Evolutionary conservation across 164 flowering plant species (phyloP).

Genomic region (Vitis riparia): DNA sequence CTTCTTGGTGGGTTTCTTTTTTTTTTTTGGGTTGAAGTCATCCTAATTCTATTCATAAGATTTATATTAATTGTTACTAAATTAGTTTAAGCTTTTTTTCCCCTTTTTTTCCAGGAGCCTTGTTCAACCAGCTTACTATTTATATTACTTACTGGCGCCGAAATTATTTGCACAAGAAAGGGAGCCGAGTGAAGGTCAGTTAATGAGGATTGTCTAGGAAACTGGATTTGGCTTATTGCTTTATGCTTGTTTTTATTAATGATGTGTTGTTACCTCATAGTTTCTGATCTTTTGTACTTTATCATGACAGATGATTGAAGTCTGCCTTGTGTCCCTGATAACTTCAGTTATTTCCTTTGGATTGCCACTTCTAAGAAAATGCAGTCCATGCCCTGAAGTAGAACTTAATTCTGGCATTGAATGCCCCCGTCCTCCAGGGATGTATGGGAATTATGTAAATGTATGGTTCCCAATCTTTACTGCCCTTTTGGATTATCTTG

Average conservation of each 20-base stretch:
- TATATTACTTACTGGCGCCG: constrained; percentile 86
- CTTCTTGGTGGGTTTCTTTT: constrained; percentile 66
- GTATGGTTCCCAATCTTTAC: constrained; percentile 43
- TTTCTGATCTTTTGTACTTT: background rate
- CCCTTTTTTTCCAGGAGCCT: constrained; percentile 60
- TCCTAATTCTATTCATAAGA: background rate
- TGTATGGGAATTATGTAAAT: constrained; percentile 96
- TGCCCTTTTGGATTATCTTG: background rate
- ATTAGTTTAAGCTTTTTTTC: background rate
- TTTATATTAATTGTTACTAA: background rate
- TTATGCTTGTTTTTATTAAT: background rate
- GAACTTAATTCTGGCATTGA: constrained; percentile 65
- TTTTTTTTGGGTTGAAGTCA: background rate
- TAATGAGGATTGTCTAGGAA: background rate
- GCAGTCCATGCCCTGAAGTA: constrained; percentile 87
- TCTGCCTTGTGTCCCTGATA: constrained; percentile 73
- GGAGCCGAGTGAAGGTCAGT: constrained; percentile 77
- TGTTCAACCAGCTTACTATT: constrained; percentile 90
- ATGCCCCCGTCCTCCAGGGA: constrained; percentile 94
- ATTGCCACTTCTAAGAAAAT: constrained; percentile 81
- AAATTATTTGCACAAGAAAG: constrained; percentile 85
- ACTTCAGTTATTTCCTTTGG: constrained; percentile 92
- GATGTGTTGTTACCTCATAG: background rate
- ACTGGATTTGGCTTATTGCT: background rate
- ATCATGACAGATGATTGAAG: constrained; percentile 77